Conservation (phyloP, 202 grass and related monocot species). For the Eragrostis tef region DNA sequence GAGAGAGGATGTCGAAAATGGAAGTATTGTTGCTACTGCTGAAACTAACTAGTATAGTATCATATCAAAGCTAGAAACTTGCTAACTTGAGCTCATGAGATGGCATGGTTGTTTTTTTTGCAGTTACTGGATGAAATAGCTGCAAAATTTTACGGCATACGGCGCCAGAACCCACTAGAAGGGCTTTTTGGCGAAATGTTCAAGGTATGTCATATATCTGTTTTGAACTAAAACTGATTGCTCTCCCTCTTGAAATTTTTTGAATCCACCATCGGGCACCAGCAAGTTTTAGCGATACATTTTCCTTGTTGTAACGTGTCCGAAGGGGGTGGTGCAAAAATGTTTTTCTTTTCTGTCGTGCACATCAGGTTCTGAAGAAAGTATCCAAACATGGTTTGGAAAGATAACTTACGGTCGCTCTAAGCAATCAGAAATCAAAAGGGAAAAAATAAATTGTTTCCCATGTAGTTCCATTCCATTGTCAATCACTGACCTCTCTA, state of each 20-base stretch:
- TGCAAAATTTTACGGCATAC: constrained; percentile 76
- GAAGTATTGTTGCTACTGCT: constrained; percentile 15
- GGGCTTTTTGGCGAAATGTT: constrained; percentile 96
- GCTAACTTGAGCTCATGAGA: constrained; percentile 26
- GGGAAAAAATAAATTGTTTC: not conserved
- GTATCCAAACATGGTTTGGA: not conserved
- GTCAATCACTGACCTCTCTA: not conserved
- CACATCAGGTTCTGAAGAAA: not conserved
- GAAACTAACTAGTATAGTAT: constrained; percentile 6
- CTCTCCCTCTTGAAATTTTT: constrained; percentile 6
- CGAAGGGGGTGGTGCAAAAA: not conserved
- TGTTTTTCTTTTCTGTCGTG: not conserved
- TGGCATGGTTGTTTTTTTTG: constrained; percentile 42
- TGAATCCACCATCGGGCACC: not conserved
- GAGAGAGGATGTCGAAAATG: not conserved
- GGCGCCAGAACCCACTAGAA: constrained; percentile 72
- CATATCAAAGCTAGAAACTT: constrained; percentile 2
- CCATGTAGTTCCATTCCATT: not conserved
- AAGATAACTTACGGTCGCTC: not conserved
- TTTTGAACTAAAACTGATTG: constrained; percentile 6
- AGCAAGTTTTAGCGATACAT: not conserved
- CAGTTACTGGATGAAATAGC: constrained; percentile 96
- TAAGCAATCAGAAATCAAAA: not conserved
- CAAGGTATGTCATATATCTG: constrained; percentile 57
- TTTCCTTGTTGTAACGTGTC: constrained; percentile 1